A percentile compares a stretch with the other conserved stretches of the same genome.
Evolutionary conservation across 371 early-diverging fungal genomes (phyloP).

Genomic region (Mortierella sp.): DNA sequence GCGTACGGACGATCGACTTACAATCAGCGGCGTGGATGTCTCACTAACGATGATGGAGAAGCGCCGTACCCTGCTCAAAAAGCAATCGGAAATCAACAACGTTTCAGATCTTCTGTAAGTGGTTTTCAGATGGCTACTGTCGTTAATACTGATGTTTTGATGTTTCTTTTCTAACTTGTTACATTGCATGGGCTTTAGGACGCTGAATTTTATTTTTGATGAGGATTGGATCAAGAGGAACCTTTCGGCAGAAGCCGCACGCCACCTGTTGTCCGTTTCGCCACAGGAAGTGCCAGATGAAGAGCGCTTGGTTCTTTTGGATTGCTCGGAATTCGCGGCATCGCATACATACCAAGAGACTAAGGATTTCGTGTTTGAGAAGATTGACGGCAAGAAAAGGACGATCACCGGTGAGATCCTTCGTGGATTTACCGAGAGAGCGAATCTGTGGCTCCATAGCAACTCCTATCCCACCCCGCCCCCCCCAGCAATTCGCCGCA

Average conservation of each 20-base stretch:
- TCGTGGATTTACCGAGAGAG: not conserved
- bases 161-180: not conserved
- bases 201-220: conserved; percentile 22
- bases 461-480: not conserved
- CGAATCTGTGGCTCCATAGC: conserved; percentile 2
- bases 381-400: not conserved
- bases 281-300: not conserved
- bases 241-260: not conserved
- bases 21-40: not conserved
- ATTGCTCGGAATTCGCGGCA: not conserved
- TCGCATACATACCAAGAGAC: conserved; percentile 7
- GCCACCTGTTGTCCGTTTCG: not conserved
- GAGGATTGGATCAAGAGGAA: conserved; percentile 7
- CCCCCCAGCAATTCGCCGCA: not conserved
- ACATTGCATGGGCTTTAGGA: not conserved
- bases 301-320: not conserved
- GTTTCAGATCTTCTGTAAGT: conserved; percentile 27
- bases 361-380: not conserved
- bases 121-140: conserved; percentile 3
- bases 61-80: conserved; percentile 1
- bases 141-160: not conserved
- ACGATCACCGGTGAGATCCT: not conserved
- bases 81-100: conserved; percentile 11
- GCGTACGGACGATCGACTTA: not conserved
- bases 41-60: conserved; percentile 12